Base-by-base conservation (phyloP, 345 rosid genomes). In the Syzygium oleosum region DNA sequence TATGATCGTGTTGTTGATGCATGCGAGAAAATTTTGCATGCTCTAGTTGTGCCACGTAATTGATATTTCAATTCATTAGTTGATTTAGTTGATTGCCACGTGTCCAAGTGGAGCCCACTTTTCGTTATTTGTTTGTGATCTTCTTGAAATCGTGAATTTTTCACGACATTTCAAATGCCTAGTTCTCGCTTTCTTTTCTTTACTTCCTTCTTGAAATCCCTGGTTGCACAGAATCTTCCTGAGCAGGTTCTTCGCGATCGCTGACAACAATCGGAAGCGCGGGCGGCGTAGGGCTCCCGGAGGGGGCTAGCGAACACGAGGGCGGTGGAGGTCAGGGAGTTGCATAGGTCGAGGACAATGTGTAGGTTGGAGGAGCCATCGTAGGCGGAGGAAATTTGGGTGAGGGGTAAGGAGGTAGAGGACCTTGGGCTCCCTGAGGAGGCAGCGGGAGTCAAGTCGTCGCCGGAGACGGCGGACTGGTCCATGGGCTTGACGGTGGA, bases 121-220 rank as follows among this genome's bases (percentile, higher is more conserved):
- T 25, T 25, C 0, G 0, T 0, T 4, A 10, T 6, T 1, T 4
- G 25, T 23, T 5, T 25, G 3, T 58, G 7, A 11, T 58, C 0
- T 58, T 58, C 29, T 25, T 0, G 0, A 58, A 25, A 4, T 58
- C 27, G 65, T 58, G 29, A 58, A 51, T 4, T 25, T 0, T 58
- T 25, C 31, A 12, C 31, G 0, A 25, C 14, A 51, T 58, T 25
- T 58, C 7, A 58, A 58, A 58, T 58, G 65, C 31, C 31, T 11
- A 0, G 0, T 25, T 58, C 31, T 11, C 31, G 5, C 16, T 52
- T 52, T 52, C 5, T 52, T 13, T 52, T 25, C 29, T 58, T 58
- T 41, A 41, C 43, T 41, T 58, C 6, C 0, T 56, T 56, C 61
- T 56, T 56, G 61, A 56, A 56, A 56, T 56, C 0, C 13, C 2